Evolutionary conservation across 108 stramenopile genomes (phyloP).

Genomic region (Parmales sp.): DNA sequence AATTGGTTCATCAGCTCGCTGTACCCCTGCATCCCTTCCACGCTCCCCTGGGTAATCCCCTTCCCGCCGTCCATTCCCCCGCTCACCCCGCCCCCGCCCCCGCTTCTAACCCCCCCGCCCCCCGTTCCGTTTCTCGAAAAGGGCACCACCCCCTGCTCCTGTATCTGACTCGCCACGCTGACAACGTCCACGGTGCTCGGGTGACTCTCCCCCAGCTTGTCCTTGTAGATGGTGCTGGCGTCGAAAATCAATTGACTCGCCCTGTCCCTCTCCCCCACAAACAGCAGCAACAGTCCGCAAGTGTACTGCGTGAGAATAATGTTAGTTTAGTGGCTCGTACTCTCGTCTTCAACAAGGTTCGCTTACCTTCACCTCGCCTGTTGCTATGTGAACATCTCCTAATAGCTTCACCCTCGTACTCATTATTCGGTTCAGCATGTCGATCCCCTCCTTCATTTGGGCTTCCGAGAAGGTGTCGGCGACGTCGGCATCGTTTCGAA

Average conservation of each 20-base stretch:
- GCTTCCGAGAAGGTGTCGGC: conserved; percentile 23
- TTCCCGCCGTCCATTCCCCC: too few relatives aligned
- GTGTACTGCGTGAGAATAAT: too few relatives aligned
- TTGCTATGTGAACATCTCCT: conserved; percentile 40
- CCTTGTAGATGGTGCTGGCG: conserved; percentile 22
- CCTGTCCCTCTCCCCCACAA: conserved; percentile 18
- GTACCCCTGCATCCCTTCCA: conserved; percentile 14
- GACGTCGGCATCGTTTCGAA: conserved; percentile 18
- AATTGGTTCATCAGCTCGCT: conserved; percentile 18
- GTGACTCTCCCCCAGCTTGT: conserved; percentile 35
- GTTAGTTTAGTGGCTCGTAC: too few relatives aligned
- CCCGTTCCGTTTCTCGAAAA: background rate
- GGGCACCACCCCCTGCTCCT: background rate
- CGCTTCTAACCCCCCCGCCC: background rate
- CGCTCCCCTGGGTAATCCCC: background rate
- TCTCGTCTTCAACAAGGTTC: too few relatives aligned
- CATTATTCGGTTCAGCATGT: conserved; percentile 35
- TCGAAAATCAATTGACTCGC: conserved; percentile 19
- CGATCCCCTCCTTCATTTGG: conserved; percentile 27
- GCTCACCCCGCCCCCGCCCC: background rate
- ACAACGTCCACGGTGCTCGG: conserved; percentile 25
- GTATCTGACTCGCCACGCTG: conserved; percentile 15
- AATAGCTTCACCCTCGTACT: conserved; percentile 32
- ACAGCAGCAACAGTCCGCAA: conserved; percentile 34
- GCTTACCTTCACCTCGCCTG: conserved; percentile 40